Conservation (phyloP, 2,329 filamentous ascomycete species). For the Trichoderma sp. region DNA sequence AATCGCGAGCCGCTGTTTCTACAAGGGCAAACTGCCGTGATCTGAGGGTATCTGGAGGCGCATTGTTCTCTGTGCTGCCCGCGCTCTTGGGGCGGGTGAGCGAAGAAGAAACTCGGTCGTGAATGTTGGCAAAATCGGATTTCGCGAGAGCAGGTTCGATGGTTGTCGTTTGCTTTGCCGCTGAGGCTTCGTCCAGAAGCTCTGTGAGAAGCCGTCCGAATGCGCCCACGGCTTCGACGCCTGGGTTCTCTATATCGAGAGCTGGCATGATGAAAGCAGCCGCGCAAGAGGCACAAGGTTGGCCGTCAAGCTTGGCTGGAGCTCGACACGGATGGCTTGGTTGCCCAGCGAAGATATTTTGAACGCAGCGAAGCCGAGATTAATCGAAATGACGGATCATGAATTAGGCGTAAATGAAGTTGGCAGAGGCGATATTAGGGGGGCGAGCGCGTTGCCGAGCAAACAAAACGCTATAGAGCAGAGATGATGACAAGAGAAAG, state of each 20-base stretch:
- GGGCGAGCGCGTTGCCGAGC: neutral
- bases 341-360: neutral
- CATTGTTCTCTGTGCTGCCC: constrained; percentile 32
- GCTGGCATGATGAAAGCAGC: constrained; percentile 47
- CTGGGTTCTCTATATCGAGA: constrained; percentile 44
- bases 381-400: neutral
- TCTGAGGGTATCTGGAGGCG: constrained; percentile 39
- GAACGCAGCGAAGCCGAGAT: neutral
- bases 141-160: constrained; percentile 77
- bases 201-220: constrained; percentile 55
- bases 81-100: constrained; percentile 27
- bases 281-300: neutral
- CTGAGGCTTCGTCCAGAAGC: constrained; percentile 58
- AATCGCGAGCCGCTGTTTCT: constrained; percentile 78
- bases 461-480: neutral
- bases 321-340: neutral
- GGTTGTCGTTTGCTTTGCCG: constrained; percentile 55
- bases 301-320: neutral
- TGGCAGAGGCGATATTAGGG: neutral
- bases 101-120: constrained; percentile 43
- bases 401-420: neutral
- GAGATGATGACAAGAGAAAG: neutral
- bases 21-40: constrained; percentile 65
- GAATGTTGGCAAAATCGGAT: constrained; percentile 57
- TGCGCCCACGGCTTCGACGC: constrained; percentile 52